phyloP scores from a whole-genome alignment of 352 stramenopile species.

The Globisporangium cederbergense region DNA sequence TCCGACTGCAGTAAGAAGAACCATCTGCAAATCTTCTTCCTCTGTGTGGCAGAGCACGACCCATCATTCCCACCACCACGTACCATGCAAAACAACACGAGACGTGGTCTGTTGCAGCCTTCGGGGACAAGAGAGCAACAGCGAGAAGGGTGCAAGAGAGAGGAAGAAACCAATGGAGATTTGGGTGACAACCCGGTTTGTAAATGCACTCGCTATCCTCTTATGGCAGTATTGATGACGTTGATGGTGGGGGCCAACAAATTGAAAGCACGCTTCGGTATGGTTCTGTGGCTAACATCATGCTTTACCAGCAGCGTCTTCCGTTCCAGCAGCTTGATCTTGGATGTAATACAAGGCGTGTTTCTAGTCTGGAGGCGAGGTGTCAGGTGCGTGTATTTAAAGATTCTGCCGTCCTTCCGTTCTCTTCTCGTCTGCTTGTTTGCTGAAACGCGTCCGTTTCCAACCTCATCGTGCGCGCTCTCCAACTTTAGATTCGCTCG shows the following conservation, averaged over 20 bases:
- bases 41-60: neutral
- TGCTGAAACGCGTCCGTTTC: slow-evolving; percentile 10
- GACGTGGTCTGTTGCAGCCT: neutral
- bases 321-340: neutral
- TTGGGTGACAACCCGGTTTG: neutral
- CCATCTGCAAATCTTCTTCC: neutral
- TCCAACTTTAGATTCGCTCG: slow-evolving; percentile 9
- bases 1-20: slow-evolving; percentile 71
- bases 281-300: neutral
- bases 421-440: neutral
- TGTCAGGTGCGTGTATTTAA: slow-evolving; percentile 2
- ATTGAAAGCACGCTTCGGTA: neutral
- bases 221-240: neutral
- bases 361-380: neutral
- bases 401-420: neutral
- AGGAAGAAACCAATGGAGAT: slow-evolving; percentile 3
- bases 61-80: no score
- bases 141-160: neutral
- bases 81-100: neutral
- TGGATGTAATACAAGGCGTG: neutral
- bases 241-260: neutral
- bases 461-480: neutral
- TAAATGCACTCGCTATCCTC: neutral
- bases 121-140: neutral
- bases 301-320: neutral